These are phyloP conservation scores for Fusarium papillatum DNA, from an alignment of 2,329 filamentous ascomycete species.

Conservation along the genomic window DNA sequence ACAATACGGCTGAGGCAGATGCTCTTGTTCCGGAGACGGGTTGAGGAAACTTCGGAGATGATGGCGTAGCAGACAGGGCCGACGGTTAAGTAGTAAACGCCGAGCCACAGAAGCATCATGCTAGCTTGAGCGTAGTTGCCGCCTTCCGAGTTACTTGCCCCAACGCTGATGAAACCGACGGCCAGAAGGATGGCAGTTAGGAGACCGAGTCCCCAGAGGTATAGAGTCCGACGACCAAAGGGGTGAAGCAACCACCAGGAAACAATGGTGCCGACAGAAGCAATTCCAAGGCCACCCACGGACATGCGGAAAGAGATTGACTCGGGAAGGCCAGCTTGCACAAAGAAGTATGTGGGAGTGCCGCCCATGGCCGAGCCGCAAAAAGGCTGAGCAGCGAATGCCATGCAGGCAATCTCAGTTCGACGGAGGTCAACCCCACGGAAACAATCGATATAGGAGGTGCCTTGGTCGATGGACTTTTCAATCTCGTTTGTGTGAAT, in stretches of 20 bases:
- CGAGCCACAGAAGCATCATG: conserved; percentile 56
- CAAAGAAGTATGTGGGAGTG: conserved; percentile 8
- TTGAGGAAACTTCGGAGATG: conserved; percentile 53
- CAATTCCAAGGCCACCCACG: conserved; percentile 33
- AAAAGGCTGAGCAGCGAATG: conserved; percentile 4
- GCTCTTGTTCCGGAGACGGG: conserved; percentile 53
- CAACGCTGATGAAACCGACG: conserved; percentile 44
- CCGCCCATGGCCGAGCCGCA: conserved; percentile 9
- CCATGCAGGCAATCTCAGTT: conserved; percentile 58
- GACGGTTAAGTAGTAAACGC: conserved; percentile 54
- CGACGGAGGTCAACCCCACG: conserved; percentile 58
- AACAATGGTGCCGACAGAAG: conserved; percentile 31
- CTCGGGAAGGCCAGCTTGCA: conserved; percentile 4
- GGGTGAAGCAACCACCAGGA: conserved; percentile 31
- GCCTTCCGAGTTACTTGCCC: conserved; percentile 14
- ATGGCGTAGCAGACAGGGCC: conserved; percentile 58
- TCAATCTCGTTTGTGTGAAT: conserved; percentile 52
- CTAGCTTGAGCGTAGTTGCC: conserved; percentile 46
- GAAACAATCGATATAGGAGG: conserved; percentile 63
- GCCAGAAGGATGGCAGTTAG: conserved; percentile 15
- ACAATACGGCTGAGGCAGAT: conserved; percentile 52
- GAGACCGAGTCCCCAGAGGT: conserved; percentile 26
- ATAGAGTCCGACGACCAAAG: conserved; percentile 30
- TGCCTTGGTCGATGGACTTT: conserved; percentile 53
- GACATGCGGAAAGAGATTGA: conserved; percentile 34